These are phyloP conservation scores for Pichia kudriavzevii DNA, from an alignment of 1,139 yeast species.

Conservation along the genomic window DNA sequence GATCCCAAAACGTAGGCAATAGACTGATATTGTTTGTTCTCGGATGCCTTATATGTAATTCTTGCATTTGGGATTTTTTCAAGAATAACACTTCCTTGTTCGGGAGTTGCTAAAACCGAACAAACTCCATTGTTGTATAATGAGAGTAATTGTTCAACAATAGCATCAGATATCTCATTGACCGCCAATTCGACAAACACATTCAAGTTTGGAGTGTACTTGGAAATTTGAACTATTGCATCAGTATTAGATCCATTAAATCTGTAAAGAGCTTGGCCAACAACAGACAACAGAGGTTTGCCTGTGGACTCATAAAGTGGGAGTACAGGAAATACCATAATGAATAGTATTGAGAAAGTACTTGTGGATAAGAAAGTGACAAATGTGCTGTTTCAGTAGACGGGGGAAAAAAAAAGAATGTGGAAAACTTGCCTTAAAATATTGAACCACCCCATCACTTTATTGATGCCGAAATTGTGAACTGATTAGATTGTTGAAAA, in stretches of 20 bases:
- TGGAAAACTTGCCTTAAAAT: background rate
- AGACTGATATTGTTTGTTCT: slow-evolving; percentile 15
- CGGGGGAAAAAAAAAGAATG: background rate
- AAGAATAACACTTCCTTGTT: slow-evolving; percentile 31
- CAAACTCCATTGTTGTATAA: slow-evolving; percentile 64
- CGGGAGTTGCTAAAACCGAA: slow-evolving; percentile 36
- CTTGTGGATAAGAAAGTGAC: too few relatives aligned
- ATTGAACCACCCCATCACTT: background rate
- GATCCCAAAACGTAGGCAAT: slow-evolving; percentile 23
- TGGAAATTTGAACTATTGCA: slow-evolving; percentile 17
- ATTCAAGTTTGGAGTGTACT: slow-evolving; percentile 13
- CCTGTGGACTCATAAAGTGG: slow-evolving; percentile 19
- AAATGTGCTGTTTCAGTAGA: background rate
- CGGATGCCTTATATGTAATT: slow-evolving; percentile 35
- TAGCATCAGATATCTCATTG: slow-evolving; percentile 13
- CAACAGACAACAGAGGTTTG: slow-evolving; percentile 17
- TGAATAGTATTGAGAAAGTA: too few relatives aligned
- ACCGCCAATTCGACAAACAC: slow-evolving; percentile 20
- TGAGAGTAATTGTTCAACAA: slow-evolving; percentile 32
- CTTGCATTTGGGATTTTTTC: slow-evolving; percentile 51
- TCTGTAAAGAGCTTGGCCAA: slow-evolving; percentile 25
- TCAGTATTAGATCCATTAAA: slow-evolving; percentile 14
- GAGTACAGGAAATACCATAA: slow-evolving; percentile 29
- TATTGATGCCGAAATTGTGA: background rate
- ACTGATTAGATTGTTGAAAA: too few relatives aligned